phyloP scores from a whole-genome alignment of 768 basidiomycete species.

The Russula ochroleuca region DNA sequence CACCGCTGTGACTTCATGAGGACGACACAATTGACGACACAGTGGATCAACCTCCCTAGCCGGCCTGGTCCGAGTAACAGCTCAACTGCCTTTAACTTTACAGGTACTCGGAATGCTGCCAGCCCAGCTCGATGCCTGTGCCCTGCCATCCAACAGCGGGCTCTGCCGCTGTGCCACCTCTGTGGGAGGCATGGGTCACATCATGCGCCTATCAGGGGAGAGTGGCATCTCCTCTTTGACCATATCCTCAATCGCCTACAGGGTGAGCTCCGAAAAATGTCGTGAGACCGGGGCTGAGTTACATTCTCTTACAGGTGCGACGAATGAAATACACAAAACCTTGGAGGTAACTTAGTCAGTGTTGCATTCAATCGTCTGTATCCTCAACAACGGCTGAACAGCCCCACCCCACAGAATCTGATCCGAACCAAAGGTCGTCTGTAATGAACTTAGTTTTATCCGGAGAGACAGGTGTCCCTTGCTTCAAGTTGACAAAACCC shows the following conservation, averaged over 20 bases:
- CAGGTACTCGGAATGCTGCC: slow-evolving; percentile 36
- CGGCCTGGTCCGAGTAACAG: slow-evolving; percentile 42
- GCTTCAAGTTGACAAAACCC: slow-evolving; percentile 76
- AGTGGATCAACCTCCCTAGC: slow-evolving; percentile 31
- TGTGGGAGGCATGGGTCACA: slow-evolving; percentile 75
- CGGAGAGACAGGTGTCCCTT: slow-evolving; percentile 78
- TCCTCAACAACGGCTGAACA: slow-evolving; percentile 40
- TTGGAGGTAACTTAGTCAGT: slow-evolving; percentile 72
- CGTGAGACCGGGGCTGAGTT: slow-evolving; percentile 89
- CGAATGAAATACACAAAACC: slow-evolving; percentile 92
- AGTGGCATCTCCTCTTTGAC: slow-evolving; percentile 87
- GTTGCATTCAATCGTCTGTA: too few species aligned
- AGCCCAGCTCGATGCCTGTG: slow-evolving; percentile 42
- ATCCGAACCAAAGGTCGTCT: slow-evolving; percentile 21
- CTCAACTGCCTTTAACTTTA: slow-evolving; percentile 42
- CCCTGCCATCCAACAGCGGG: slow-evolving; percentile 54
- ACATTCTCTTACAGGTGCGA: slow-evolving; percentile 65
- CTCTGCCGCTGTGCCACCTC: too few species aligned
- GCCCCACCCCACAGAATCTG: slow-evolving; percentile 30
- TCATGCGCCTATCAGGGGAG: slow-evolving; percentile 69
- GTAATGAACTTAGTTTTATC: slow-evolving; percentile 40
- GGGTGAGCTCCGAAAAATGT: slow-evolving; percentile 91
- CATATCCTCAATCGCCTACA: slow-evolving; percentile 86
- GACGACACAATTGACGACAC: too few species aligned
- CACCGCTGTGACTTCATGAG: too few species aligned